These are phyloP conservation scores for Rehmannia glutinosa DNA, from an alignment of 257 asterid species.

Conservation along the genomic window DNA sequence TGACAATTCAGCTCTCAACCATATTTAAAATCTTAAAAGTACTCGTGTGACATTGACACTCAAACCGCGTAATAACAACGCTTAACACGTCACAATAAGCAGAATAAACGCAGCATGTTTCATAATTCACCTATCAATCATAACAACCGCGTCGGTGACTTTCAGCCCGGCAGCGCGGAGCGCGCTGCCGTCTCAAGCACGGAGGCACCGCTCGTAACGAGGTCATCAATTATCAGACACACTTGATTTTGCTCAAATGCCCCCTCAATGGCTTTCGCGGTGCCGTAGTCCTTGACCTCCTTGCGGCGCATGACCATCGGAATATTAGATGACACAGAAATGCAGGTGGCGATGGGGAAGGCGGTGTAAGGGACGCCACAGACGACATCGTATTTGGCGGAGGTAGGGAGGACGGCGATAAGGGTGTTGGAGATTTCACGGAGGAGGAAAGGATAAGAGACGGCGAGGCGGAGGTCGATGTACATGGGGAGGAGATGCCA, in stretches of 20 bases:
- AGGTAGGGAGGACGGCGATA: conserved; percentile 49
- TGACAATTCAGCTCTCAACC: neutral
- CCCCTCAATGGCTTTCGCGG: conserved; percentile 80
- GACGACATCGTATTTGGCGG: conserved; percentile 55
- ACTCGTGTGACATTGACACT: too few species aligned
- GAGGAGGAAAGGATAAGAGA: conserved; percentile 82
- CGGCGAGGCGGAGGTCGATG: conserved; percentile 91
- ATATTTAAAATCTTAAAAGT: too few species aligned
- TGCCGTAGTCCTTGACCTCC: conserved; percentile 94
- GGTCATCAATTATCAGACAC: conserved; percentile 80
- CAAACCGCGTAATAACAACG: too few species aligned
- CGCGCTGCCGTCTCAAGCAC: conserved; percentile 86
- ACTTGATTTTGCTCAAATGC: conserved; percentile 38
- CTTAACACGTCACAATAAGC: neutral
- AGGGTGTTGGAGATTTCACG: conserved; percentile 65
- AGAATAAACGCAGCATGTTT: too few species aligned
- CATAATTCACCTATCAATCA: conserved; percentile 89
- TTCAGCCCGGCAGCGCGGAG: conserved; percentile 75
- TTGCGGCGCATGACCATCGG: conserved; percentile 96
- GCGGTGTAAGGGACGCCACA: conserved; percentile 98
- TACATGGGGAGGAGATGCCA: conserved; percentile 90
- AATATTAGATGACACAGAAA: conserved; percentile 44
- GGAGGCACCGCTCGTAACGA: conserved; percentile 88
- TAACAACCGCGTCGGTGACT: conserved; percentile 84
- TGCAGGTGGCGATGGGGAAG: conserved; percentile 84